Conservation (phyloP, 257 asterid species). For the Verbascum thapsus region DNA sequence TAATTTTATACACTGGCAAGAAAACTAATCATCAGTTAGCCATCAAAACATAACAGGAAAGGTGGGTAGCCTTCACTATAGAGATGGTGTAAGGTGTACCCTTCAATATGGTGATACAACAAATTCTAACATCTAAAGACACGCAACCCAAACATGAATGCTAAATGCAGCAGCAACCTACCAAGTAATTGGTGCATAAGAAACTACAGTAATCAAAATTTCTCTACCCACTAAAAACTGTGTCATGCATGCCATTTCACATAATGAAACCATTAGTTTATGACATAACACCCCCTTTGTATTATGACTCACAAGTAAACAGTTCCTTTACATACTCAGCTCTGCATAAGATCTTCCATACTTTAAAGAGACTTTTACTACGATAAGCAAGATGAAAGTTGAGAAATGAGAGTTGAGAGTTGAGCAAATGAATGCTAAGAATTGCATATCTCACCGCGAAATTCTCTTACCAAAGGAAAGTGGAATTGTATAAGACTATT, state of each 20-base stretch:
- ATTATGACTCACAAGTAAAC: no score
- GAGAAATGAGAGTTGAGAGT: background rate
- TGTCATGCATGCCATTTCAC: no score
- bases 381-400: no score
- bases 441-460: background rate
- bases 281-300: no score
- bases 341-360: no score
- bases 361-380: no score
- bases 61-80: background rate
- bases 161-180: constrained; percentile 14
- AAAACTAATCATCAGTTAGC: constrained; percentile 8
- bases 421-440: constrained; percentile 2
- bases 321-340: no score
- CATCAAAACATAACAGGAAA: background rate
- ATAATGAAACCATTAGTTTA: no score
- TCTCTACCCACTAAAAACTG: background rate
- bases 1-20: background rate
- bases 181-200: constrained; percentile 1
- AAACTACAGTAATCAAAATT: background rate
- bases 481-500: constrained; percentile 14
- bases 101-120: constrained; percentile 6
- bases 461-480: constrained; percentile 12
- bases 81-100: constrained; percentile 2
- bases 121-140: constrained; percentile 25
- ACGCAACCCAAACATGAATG: constrained; percentile 17